A percentile compares a stretch with the other conserved stretches of the same genome.
These are phyloP conservation scores for Penicillium alfredii DNA, from an alignment of 495 filamentous ascomycete genomes.

Conservation along the genomic window DNA sequence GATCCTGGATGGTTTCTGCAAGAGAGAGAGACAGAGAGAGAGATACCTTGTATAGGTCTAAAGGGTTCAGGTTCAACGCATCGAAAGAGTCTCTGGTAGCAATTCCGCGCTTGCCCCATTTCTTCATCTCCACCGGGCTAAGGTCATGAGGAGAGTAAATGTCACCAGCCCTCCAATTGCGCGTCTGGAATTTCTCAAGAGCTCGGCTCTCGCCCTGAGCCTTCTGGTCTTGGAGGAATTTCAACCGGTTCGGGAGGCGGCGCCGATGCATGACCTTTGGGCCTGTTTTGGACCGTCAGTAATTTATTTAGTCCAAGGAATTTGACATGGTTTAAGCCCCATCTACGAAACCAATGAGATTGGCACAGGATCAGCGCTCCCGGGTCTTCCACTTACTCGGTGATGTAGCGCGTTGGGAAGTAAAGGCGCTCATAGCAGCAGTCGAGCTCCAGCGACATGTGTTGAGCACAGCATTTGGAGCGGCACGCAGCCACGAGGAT, in stretches of 20 bases:
- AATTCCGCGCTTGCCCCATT: constrained; percentile 50
- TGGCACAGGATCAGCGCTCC: no score
- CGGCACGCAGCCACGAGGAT: constrained; percentile 27
- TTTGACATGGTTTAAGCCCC: no score
- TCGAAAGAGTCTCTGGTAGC: constrained; percentile 68
- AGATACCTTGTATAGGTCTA: constrained; percentile 78
- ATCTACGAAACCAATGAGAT: no score
- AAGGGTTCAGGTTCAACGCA: constrained; percentile 69
- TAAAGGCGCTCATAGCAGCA: constrained; percentile 25
- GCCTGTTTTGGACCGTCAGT: constrained; percentile 10
- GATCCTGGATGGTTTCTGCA: not conserved
- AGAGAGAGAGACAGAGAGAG: not conserved
- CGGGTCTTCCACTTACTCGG: constrained; percentile 17
- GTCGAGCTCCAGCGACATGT: constrained; percentile 41
- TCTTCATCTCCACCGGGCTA: constrained; percentile 62
- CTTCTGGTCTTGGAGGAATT: constrained; percentile 37
- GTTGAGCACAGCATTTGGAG: constrained; percentile 18
- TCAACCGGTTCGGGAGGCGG: constrained; percentile 27
- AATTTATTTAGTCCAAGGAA: not conserved
- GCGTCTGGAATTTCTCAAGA: constrained; percentile 33
- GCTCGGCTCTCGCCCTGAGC: constrained; percentile 31
- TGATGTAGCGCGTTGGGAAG: constrained; percentile 20
- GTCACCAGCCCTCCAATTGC: constrained; percentile 69
- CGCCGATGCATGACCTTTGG: constrained; percentile 19
- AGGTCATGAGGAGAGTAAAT: constrained; percentile 90